These are phyloP conservation scores for Monilinia vaccinii-corymbosi DNA, from an alignment of 2,329 filamentous ascomycete genomes.

Conservation along the genomic window DNA sequence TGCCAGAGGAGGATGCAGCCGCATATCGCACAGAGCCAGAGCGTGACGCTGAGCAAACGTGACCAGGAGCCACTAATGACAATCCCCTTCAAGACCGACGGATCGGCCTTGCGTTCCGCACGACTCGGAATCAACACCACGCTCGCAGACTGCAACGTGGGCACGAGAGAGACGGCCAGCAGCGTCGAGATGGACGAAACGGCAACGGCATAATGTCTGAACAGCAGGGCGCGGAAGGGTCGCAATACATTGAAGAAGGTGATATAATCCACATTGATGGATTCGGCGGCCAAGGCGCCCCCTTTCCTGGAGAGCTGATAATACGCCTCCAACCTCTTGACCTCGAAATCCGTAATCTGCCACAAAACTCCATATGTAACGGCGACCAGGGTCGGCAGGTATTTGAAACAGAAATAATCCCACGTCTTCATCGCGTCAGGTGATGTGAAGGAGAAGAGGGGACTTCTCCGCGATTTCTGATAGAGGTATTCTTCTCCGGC, in stretches of 20 bases:
- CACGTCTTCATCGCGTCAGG: slow-evolving; percentile 42
- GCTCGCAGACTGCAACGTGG: slow-evolving; percentile 56
- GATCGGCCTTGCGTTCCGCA: slow-evolving; percentile 34
- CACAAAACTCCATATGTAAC: slow-evolving; percentile 56
- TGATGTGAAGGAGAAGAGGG: slow-evolving; percentile 37
- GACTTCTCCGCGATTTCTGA: slow-evolving; percentile 36
- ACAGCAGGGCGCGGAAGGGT: slow-evolving; percentile 52
- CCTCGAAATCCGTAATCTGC: slow-evolving; percentile 58
- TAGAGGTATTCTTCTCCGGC: slow-evolving; percentile 46
- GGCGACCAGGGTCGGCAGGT: slow-evolving; percentile 50
- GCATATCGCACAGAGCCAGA: slow-evolving; percentile 48
- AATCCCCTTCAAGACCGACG: slow-evolving; percentile 42
- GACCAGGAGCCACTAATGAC: slow-evolving; percentile 50
- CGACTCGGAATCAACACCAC: slow-evolving; percentile 48
- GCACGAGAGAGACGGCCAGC: slow-evolving; percentile 58
- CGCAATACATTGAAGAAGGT: slow-evolving; percentile 58
- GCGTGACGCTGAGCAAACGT: slow-evolving; percentile 46
- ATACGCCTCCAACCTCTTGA: slow-evolving; percentile 57
- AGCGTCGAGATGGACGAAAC: slow-evolving; percentile 56
- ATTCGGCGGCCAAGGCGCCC: slow-evolving; percentile 54
- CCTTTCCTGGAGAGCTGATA: slow-evolving; percentile 53
- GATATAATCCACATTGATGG: slow-evolving; percentile 58
- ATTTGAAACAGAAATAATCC: slow-evolving; percentile 54
- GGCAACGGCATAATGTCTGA: slow-evolving; percentile 59
- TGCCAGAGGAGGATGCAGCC: slow-evolving; percentile 51